These are phyloP conservation scores for Citrus sinensis DNA, from an alignment of 345 rosid genomes.

Conservation along the genomic window DNA sequence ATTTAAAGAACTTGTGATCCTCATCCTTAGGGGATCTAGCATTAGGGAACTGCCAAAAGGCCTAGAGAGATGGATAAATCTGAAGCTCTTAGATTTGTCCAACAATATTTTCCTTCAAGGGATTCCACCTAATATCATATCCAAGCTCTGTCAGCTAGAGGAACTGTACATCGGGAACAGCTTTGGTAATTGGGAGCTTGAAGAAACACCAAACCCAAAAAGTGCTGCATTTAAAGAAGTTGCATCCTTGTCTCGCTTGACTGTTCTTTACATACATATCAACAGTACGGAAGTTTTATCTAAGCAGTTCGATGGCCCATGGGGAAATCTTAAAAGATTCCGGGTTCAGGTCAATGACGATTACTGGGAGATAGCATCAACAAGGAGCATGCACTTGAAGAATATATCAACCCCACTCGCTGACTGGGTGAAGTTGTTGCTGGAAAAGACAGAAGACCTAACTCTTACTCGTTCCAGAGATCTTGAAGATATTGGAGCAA, in stretches of 20 bases:
- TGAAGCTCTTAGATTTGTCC: slow-evolving; percentile 24
- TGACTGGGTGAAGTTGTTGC: neutral
- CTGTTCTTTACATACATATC: slow-evolving; percentile 6
- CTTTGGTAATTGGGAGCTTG: slow-evolving; percentile 28
- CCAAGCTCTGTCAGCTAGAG: slow-evolving; percentile 25
- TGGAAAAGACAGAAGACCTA: neutral
- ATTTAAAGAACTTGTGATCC: slow-evolving; percentile 25
- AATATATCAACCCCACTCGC: neutral
- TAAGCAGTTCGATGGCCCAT: neutral
- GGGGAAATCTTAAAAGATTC: slow-evolving; percentile 3
- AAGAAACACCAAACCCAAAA: neutral
- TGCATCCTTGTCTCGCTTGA: slow-evolving; percentile 11
- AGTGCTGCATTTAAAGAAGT: slow-evolving; percentile 22
- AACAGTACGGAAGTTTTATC: slow-evolving; percentile 1
- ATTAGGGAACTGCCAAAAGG: slow-evolving; percentile 24
- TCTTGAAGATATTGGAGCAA: neutral
- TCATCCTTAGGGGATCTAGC: slow-evolving; percentile 18
- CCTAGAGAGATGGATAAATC: slow-evolving; percentile 15
- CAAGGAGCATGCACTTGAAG: slow-evolving; percentile 1
- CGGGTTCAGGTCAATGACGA: slow-evolving; percentile 1
- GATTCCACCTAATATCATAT: slow-evolving; percentile 28
- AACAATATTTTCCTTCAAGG: slow-evolving; percentile 12
- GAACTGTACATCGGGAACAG: slow-evolving; percentile 24
- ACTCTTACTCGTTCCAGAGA: neutral
- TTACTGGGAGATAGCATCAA: slow-evolving; percentile 4